Percentiles rank a stretch among this genome's conserved stretches.
Conservation (phyloP, 305 asterid species). For the Nicotiana rustica region DNA sequence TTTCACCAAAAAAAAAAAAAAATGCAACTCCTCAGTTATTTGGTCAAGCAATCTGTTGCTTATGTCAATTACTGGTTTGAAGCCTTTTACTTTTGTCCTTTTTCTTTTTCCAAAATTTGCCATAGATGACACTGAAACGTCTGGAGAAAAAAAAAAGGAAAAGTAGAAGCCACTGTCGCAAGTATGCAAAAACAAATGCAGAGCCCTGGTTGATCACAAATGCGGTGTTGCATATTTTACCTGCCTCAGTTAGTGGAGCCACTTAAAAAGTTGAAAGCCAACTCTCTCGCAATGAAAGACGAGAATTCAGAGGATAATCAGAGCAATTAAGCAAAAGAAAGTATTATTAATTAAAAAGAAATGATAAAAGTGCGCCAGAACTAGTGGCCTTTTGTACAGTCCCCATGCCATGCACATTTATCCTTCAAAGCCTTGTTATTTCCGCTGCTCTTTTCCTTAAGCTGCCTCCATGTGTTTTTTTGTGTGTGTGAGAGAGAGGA, state of each 20-base stretch:
- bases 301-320: neutral
- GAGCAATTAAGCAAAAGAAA: neutral
- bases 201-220: conserved; percentile 23
- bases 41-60: neutral
- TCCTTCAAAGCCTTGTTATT: conserved; percentile 39
- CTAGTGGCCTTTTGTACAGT: conserved; percentile 34
- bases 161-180: conserved; percentile 9
- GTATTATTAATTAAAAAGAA: neutral
- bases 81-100: neutral
- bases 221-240: conserved; percentile 17
- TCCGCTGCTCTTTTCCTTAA: conserved; percentile 38
- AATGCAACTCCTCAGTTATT: neutral
- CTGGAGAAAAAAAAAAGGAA: neutral
- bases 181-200: neutral
- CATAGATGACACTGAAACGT: neutral
- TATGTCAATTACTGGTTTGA: neutral
- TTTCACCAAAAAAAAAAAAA: too few species aligned
- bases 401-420: conserved; percentile 36
- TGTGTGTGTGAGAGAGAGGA: conserved; percentile 19
- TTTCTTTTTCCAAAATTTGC: neutral
- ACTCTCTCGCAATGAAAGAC: neutral
- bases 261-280: neutral
- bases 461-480: neutral
- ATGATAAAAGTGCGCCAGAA: conserved; percentile 19
- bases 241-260: neutral